Base-by-base conservation (phyloP, 768 basidiomycete genomes). In the Boletus bicolor region DNA sequence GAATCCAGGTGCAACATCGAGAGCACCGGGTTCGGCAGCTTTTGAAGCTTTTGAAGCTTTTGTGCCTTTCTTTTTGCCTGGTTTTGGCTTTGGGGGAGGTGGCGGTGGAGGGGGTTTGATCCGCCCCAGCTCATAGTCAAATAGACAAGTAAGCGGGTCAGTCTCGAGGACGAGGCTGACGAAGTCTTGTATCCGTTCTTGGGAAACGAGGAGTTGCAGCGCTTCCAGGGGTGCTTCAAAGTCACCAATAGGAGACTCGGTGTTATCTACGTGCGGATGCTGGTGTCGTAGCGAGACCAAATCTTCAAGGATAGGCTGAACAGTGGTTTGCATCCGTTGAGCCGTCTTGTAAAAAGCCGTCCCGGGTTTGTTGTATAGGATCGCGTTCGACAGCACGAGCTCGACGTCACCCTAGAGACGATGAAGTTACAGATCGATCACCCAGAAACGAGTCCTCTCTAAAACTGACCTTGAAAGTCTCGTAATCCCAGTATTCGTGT, bases 361-460 rank as follows among this genome's bases (percentile, higher is more conserved):
- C n/a, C 84, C 87, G 0, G 82, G 73, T 58, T 84, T 82, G 69
- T 99, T 98, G 72, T 98, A 99, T 7, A 82, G 69, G 43, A 91
- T 80, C 2, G 95, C 95, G 63, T 98, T 99, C 53, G 84, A 77
- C 28, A 92, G 71, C 15, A 98, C 92, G 15, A 98, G 82, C 35
- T 82, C 72, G n/a, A 94, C 75, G 66, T 99, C 96, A 49, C 81
- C 76, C 91, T 93, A 51, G 5, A 21, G 44, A 54, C 5, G 9
- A 41, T 36, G 12, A 36, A 36, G 48, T 56, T 11, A 58, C 1
- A 28, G 17, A 37, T 51, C 21, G n/a, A 57, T 44, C 37, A 57
- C 42, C 30, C 12, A 19, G 36, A 47, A 36, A 0, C 2, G 61
- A 30, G 19, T 26, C 21, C 11, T 19, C 11, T 35, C 17, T 19